Base-by-base conservation (phyloP, 2,329 filamentous ascomycete species). In the Xylariaceae sp. region DNA sequence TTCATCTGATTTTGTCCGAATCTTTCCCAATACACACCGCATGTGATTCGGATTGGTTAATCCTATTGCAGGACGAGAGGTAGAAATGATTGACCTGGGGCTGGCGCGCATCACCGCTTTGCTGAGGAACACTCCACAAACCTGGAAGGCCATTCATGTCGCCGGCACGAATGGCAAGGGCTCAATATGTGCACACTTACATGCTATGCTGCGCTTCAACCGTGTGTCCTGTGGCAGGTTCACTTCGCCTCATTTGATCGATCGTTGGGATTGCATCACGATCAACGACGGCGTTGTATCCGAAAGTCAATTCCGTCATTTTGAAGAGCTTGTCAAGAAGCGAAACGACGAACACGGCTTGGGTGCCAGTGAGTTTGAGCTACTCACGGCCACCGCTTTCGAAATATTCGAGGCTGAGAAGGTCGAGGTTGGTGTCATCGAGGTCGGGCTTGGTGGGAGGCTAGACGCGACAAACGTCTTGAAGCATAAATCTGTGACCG, bases 131-230 rank as follows among this genome's bases (percentile, higher is more conserved):
- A 76, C 76, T n/a, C 76, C 80, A 53, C 77, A 88, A 68, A 71
- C 76, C 54, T 99, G 94, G 94, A 86, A 85, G 64, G 88, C 91
- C 41, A 85, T 99, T 59, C 94, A 99, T 69, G 89, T 99, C 51
- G 92, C 90, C 40, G 94, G 94, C 59, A 99, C 94, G 58, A 99
- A 99, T 71, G 94, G 94, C 72, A 99, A 99, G 76, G 94, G 94
- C 57, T 94, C 91, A 29, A 91, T 96, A 69, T 96, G 92, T 71
- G 85, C 89, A 51, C 89, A 92, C 70, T 74, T 95, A 19, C 88
- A 89, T 10, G 84, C 86, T 54, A 83, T 96, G 72, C 81, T 97
- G 55, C 76, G 80, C 32, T 80, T 83, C 56, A 72, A 68, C 58
- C 84, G 84, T 26, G 74, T 94, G 54, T 81, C 82, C 37, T 84